phyloP scores from a whole-genome alignment of 2,329 filamentous ascomycete species.

The Rhynchosporium secalis region DNA sequence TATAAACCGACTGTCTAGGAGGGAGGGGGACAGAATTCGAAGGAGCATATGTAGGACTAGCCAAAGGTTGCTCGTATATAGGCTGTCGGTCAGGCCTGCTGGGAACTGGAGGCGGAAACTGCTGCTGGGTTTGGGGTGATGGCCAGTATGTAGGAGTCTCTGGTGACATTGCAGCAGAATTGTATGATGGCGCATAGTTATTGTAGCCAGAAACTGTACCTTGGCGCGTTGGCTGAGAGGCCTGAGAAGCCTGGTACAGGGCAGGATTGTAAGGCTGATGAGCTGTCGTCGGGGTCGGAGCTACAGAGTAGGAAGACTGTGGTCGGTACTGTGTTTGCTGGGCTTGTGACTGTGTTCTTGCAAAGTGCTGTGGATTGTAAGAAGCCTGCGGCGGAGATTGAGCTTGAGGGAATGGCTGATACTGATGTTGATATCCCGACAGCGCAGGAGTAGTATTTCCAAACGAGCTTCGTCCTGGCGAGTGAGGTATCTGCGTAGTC shows the following conservation, averaged over 20 bases:
- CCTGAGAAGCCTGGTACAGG: constrained; percentile 44
- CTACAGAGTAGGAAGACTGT: constrained; percentile 52
- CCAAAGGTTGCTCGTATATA: constrained; percentile 34
- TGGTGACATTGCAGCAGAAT: constrained; percentile 42
- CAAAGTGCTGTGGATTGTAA: constrained; percentile 66
- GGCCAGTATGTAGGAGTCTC: constrained; percentile 42
- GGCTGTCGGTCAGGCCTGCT: constrained; percentile 29
- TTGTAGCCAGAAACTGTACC: constrained; percentile 55
- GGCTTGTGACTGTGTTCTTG: constrained; percentile 41
- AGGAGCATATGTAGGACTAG: constrained; percentile 33
- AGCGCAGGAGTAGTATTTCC: constrained; percentile 38
- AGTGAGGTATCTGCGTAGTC: constrained; percentile 31
- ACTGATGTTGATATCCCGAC: constrained; percentile 53
- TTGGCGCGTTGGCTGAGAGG: constrained; percentile 58
- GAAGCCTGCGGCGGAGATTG: constrained; percentile 44
- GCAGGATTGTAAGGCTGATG: constrained; percentile 68
- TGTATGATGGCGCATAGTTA: constrained; percentile 46
- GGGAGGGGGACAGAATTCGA: constrained; percentile 33
- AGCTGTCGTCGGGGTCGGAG: constrained; percentile 50
- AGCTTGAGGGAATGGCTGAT: constrained; percentile 46
- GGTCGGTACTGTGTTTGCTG: constrained; percentile 47
- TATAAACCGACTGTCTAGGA: constrained; percentile 32
- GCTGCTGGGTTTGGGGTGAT: constrained; percentile 26
- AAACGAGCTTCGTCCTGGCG: constrained; percentile 33
- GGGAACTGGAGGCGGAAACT: constrained; percentile 31